These are phyloP conservation scores for Primulina huaijiensis DNA, from an alignment of 257 asterid genomes.

Conservation along the genomic window DNA sequence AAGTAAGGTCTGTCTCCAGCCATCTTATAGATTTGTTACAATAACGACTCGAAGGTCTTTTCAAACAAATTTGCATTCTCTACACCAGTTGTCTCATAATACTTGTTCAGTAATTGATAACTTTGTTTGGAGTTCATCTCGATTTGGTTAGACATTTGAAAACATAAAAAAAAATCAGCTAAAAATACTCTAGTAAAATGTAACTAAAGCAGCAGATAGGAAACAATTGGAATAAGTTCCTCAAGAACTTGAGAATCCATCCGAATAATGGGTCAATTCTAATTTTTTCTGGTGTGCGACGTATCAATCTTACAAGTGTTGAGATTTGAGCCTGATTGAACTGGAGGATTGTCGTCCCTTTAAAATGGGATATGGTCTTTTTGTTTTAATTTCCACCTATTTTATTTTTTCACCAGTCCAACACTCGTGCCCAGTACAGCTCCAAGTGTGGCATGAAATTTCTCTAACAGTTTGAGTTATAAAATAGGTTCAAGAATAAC, in stretches of 20 bases:
- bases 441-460: background rate
- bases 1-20: background rate
- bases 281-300: background rate
- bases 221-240: too few species aligned
- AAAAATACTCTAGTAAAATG: background rate
- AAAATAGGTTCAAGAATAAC: constrained; percentile 32
- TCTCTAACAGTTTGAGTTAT: constrained; percentile 1
- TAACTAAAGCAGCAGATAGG: background rate
- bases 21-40: background rate
- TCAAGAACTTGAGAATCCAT: background rate
- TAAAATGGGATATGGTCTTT: background rate
- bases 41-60: background rate
- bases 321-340: background rate
- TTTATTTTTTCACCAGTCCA: background rate
- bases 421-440: background rate
- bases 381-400: background rate
- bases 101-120: too few species aligned
- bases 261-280: background rate
- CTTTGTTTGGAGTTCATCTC: background rate
- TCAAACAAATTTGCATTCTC: background rate
- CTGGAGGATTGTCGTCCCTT: too few species aligned
- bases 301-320: background rate
- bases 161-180: background rate
- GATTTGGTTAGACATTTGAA: background rate
- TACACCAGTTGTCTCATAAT: background rate